These are phyloP conservation scores for Umbelopsis sp. DNA, from an alignment of 192 early-diverging fungal species.

Conservation along the genomic window DNA sequence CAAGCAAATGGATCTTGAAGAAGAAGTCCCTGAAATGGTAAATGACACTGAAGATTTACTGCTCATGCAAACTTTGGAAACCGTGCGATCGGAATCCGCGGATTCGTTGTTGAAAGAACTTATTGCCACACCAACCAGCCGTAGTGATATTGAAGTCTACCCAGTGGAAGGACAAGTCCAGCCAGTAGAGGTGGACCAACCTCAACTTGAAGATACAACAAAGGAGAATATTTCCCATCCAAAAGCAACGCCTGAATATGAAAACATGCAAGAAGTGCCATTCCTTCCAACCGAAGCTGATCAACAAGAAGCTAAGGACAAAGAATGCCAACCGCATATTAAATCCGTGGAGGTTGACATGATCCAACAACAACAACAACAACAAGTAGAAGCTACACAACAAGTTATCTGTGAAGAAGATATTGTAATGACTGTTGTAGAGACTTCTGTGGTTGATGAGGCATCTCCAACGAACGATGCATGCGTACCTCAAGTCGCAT, in stretches of 20 bases:
- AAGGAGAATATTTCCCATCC: background rate
- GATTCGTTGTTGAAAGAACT: background rate
- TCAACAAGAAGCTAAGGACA: background rate
- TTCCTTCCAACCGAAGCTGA: background rate
- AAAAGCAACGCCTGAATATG: background rate
- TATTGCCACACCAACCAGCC: background rate
- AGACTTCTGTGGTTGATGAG: background rate
- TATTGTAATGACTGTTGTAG: background rate
- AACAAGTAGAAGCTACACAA: background rate
- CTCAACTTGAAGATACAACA: background rate
- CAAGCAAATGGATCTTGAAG: slow-evolving; percentile 8
- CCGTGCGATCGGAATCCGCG: background rate
- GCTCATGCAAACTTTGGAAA: background rate
- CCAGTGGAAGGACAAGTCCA: background rate
- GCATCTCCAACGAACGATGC: background rate
- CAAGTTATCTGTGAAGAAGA: background rate
- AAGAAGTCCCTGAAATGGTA: background rate
- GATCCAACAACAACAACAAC: background rate
- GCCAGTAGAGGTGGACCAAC: background rate
- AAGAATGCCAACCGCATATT: too few species aligned
- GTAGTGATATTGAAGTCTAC: background rate
- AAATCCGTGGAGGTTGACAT: background rate
- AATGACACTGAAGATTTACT: background rate
- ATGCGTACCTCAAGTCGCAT: background rate
- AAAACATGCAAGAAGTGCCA: background rate